Base-by-base conservation (phyloP, 805 yeast species). In the Saccharomycopsis fodiens region DNA sequence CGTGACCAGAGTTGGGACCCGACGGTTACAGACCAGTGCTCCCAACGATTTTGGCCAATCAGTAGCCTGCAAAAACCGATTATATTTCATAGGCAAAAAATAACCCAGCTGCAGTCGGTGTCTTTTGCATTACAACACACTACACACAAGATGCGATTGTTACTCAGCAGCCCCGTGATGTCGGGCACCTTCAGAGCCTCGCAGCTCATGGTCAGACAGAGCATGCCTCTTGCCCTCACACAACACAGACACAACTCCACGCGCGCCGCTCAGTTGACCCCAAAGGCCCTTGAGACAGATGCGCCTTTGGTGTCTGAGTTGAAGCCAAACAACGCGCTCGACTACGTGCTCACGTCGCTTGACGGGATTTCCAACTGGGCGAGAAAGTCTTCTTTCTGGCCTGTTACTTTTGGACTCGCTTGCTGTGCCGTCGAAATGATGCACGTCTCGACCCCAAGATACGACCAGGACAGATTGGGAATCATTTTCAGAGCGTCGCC, bases 361-460 rank as follows among this genome's bases (percentile, higher is more conserved):
- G 95, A 85, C 59, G 80, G 80, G 52, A 76, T 85, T 52, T 88
- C 88, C 53, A 82, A 82, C 68, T 85, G 95, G 95, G 94, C 91
- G 1, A 76, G 95, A 65, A 87, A 84, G 61, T 86, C 94, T 22
- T 83, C 93, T 1, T 85, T 85, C 64, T 85, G 95, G 95, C 95
- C 95, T 6, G 89, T 85, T 39, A 85, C 95, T 31, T 85, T 85
- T 64, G 95, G 95, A 29, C 70, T 85, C 59, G 95, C 95, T 6
- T 85, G 95, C 67, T 85, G 95, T 70, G 95, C 95, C 51, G 94
- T 85, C 35, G 95, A 85, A 67, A 85, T 85, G 95, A 85, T 85
- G 95, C 95, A 85, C 62, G 84, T 82, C 32, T 85, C 95, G 21
- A 79, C 94, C 48, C 94, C 95, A 51, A 73, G 95, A 60, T 85